phyloP scores from a whole-genome alignment of 2,329 filamentous ascomycete species.

The Helminthosporium solani region DNA sequence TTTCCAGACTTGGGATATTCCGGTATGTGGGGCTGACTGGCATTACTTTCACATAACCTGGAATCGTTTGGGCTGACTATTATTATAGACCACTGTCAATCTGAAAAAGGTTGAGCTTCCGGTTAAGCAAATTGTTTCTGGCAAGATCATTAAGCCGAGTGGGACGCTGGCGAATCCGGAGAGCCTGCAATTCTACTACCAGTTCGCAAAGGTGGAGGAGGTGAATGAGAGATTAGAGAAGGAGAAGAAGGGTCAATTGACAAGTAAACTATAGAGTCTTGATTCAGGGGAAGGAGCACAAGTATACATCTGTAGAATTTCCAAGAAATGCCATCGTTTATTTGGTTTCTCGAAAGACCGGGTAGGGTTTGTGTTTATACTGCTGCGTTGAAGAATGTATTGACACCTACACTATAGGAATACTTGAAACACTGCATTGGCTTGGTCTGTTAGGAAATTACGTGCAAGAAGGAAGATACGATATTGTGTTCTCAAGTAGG shows the following conservation, averaged over 20 bases:
- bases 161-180: constrained; percentile 76
- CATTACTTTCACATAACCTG: not conserved
- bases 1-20: constrained; percentile 79
- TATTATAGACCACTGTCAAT: constrained; percentile 71
- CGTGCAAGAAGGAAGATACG: no score
- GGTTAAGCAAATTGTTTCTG: constrained; percentile 80
- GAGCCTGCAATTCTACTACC: constrained; percentile 75
- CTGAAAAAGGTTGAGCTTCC: constrained; percentile 83
- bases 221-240: constrained; percentile 39
- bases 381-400: no score
- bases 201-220: constrained; percentile 72
- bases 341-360: no score
- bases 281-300: not conserved
- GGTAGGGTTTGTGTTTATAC: no score
- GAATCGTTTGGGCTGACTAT: not conserved
- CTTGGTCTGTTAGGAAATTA: no score
- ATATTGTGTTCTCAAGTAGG: no score
- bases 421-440: no score
- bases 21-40: constrained; percentile 54
- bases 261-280: constrained; percentile 27
- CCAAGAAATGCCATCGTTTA: no score
- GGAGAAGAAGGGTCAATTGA: constrained; percentile 13
- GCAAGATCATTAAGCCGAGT: constrained; percentile 70
- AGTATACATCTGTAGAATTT: not conserved
- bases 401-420: no score